These are phyloP conservation scores for Trichoderma polysporum DNA, from an alignment of 2,329 filamentous ascomycete species.

Conservation along the genomic window DNA sequence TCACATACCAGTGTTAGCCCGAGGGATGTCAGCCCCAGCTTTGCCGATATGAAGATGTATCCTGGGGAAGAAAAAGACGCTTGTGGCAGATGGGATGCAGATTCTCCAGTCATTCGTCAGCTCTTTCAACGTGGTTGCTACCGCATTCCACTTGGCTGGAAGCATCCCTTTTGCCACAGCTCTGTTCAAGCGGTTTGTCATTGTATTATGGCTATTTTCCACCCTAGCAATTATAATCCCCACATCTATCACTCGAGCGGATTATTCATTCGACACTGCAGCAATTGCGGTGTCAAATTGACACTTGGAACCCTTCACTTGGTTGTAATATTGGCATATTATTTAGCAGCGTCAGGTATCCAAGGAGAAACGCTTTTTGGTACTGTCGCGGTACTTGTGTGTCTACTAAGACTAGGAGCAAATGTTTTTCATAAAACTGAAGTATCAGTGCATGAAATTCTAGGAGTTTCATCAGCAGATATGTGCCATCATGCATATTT, in stretches of 20 bases:
- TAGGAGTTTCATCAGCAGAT: not conserved
- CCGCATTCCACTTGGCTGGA: not conserved
- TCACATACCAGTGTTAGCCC: not conserved
- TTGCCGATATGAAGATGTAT: not conserved
- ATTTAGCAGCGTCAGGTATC: not conserved
- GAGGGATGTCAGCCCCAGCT: not conserved
- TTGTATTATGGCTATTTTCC: not conserved
- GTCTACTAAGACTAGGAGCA: not conserved
- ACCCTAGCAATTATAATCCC: too few species aligned
- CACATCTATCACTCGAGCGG: not conserved
- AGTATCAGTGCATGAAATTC: not conserved
- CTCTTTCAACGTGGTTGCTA: not conserved
- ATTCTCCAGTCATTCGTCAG: not conserved
- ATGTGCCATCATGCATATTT: not conserved
- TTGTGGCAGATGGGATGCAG: not conserved
- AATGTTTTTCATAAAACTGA: not conserved
- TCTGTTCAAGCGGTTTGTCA: constrained; percentile 1
- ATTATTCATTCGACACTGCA: not conserved
- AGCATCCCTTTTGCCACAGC: not conserved
- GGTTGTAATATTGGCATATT: not conserved
- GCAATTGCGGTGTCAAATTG: not conserved
- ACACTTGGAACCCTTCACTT: not conserved
- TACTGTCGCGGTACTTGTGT: not conserved
- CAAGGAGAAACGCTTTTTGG: not conserved
- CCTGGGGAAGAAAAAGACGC: not conserved